These are phyloP conservation scores for Crucibulum cyathiforme DNA, from an alignment of 1,284 basidiomycete species.

Conservation along the genomic window DNA sequence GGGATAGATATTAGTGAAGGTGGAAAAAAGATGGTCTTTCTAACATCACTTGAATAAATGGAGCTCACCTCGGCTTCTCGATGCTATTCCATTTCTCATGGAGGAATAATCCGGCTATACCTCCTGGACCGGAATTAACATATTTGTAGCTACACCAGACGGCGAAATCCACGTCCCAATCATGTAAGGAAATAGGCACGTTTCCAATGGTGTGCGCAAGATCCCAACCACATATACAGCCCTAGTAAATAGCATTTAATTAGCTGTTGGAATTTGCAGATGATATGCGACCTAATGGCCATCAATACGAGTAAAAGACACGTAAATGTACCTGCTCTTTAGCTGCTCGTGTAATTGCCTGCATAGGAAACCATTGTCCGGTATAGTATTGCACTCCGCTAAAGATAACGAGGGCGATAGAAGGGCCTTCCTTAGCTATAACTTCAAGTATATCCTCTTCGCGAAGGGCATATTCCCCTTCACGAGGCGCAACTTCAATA, in stretches of 20 bases:
- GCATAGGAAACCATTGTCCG: conserved; percentile 94
- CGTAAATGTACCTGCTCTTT: conserved; percentile 67
- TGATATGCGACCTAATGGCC: too few relatives aligned
- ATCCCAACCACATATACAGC: conserved; percentile 94
- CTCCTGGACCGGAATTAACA: conserved; percentile 94
- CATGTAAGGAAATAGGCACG: conserved; percentile 86
- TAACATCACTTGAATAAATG: conserved; percentile 12
- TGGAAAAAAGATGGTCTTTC: conserved; percentile 14
- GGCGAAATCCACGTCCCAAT: conserved; percentile 96
- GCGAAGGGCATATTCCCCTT: conserved; percentile 87
- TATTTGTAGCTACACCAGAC: conserved; percentile 99
- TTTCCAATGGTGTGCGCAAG: conserved; percentile 97
- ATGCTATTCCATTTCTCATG: conserved; percentile 81
- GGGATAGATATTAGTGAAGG: conserved; percentile 9
- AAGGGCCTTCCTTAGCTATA: conserved; percentile 75
- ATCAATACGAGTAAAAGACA: not conserved
- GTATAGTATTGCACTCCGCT: conserved; percentile 97
- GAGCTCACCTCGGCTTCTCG: conserved; percentile 62
- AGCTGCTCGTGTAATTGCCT: conserved; percentile 83
- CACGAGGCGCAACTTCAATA: conserved; percentile 79
- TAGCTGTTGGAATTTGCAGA: not conserved
- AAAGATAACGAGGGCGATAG: conserved; percentile 89
- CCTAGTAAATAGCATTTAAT: conserved; percentile 51
- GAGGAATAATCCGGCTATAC: conserved; percentile 91
- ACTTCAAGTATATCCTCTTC: conserved; percentile 87